Evolutionary conservation across 139 green algal genomes (phyloP).

Genomic region (Pycnococcus provasolii): DNA sequence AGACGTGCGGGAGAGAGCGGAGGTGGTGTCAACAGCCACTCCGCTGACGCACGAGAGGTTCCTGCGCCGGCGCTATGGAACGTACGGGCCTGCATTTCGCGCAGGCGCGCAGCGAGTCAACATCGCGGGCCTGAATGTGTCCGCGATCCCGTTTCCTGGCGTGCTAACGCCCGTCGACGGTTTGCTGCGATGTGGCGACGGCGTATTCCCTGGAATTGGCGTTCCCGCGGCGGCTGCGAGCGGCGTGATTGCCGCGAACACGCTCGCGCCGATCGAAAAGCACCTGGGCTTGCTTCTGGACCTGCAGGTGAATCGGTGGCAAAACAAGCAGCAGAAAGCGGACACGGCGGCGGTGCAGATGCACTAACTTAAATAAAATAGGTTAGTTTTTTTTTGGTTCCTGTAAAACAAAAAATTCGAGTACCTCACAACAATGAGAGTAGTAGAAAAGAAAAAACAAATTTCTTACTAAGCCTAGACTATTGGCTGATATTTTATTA

Average conservation of each 20-base stretch:
- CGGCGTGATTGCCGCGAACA: conserved; percentile 51
- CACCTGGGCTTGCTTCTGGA: conserved; percentile 19
- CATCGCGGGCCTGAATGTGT: background rate
- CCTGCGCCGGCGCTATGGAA: conserved; percentile 50
- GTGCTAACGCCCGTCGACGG: conserved; percentile 55
- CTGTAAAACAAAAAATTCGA: too few species aligned
- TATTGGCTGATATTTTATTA: background rate
- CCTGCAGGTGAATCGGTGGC: background rate
- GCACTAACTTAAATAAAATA: too few species aligned
- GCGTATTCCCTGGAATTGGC: conserved; percentile 78
- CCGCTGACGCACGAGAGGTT: conserved; percentile 62
- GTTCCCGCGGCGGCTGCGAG: conserved; percentile 74
- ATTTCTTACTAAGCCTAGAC: too few species aligned
- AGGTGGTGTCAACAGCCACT: conserved; percentile 15
- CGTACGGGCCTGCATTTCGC: conserved; percentile 45
- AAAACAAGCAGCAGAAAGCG: background rate
- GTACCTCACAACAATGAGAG: too few species aligned
- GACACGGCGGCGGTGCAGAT: too few species aligned
- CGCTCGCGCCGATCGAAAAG: conserved; percentile 14
- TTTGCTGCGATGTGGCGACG: conserved; percentile 61
- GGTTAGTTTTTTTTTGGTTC: too few species aligned
- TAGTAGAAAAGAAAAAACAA: too few species aligned
- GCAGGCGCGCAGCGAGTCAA: background rate
- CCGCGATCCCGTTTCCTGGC: conserved; percentile 50
- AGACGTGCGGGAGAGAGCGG: conserved; percentile 13